Evolutionary conservation across 208 protist genomes (phyloP).

Genomic region (Plasmodiophora brassicae): DNA sequence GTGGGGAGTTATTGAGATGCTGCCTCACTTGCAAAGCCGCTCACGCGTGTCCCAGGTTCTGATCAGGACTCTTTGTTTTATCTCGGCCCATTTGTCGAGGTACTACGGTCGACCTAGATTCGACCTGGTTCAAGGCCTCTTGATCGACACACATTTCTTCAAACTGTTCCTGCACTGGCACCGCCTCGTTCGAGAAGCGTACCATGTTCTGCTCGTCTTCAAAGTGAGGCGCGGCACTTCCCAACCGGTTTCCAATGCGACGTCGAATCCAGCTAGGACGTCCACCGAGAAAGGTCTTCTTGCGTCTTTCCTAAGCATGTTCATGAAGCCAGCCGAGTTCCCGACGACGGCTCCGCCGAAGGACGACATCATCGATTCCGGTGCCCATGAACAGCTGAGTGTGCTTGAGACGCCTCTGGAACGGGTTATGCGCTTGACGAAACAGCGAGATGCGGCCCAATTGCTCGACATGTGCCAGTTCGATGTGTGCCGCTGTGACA

Average conservation of each 20-base stretch:
- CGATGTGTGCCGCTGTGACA: neutral
- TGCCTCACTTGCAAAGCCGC: too few species aligned
- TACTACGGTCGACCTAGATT: neutral
- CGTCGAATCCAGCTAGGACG: neutral
- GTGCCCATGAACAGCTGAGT: neutral
- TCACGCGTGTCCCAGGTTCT: too few species aligned
- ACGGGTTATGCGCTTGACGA: neutral
- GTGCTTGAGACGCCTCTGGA: neutral
- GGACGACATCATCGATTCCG: neutral
- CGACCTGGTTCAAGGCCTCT: neutral
- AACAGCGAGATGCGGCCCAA: neutral
- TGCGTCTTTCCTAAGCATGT: neutral
- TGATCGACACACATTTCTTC: conserved; percentile 2
- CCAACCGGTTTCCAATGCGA: neutral
- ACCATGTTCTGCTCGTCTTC: conserved; percentile 1
- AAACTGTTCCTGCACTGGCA: conserved; percentile 30
- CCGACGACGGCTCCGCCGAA: neutral
- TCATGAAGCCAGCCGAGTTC: too few species aligned
- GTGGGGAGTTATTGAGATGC: too few species aligned
- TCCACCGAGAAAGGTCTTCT: neutral
- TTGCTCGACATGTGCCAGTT: neutral
- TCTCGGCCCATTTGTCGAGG: neutral
- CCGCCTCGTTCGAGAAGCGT: neutral
- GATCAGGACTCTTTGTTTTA: conserved; percentile 15
- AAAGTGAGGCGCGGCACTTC: neutral